Percentiles rank a stretch among this genome's conserved stretches.
Evolutionary conservation across 2,329 filamentous ascomycete species (phyloP).

Genomic region (Epicoccum nigrum): DNA sequence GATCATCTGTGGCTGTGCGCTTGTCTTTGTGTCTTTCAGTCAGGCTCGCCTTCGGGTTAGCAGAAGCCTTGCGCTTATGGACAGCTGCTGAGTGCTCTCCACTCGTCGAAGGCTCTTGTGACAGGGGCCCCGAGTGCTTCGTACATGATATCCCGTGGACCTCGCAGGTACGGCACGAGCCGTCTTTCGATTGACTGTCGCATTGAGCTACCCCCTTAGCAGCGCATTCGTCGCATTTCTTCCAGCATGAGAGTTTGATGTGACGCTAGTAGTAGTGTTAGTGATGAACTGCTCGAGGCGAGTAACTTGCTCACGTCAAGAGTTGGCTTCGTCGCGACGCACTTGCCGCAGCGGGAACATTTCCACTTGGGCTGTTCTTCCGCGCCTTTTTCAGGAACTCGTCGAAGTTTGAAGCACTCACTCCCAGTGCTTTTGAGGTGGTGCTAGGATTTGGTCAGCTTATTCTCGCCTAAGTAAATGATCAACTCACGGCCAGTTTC

Average conservation of each 20-base stretch:
- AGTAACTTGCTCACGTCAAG: background rate
- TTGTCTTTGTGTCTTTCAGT: background rate
- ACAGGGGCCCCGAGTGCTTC: slow-evolving; percentile 10
- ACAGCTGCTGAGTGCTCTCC: too few relatives aligned
- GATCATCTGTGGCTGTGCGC: background rate
- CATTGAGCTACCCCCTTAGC: slow-evolving; percentile 3
- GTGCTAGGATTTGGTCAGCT: background rate
- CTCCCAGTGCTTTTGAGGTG: background rate
- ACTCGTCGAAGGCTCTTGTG: background rate
- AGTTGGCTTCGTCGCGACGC: background rate
- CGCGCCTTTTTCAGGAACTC: background rate
- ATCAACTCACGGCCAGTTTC: background rate
- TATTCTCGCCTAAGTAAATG: too few relatives aligned
- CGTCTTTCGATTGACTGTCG: slow-evolving; percentile 6
- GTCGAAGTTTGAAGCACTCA: background rate
- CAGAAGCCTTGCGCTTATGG: background rate
- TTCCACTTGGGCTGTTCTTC: background rate
- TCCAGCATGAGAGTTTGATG: slow-evolving; percentile 19
- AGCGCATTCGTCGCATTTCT: slow-evolving; percentile 25
- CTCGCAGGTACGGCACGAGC: slow-evolving; percentile 16
- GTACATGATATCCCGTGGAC: slow-evolving; percentile 9
- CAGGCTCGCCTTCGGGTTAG: background rate
- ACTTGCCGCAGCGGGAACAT: slow-evolving; percentile 6
- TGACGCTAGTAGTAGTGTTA: slow-evolving; percentile 8
- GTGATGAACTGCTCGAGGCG: too few relatives aligned